Conservation (phyloP, 83 land plant genomes). For the Picea abies region DNA sequence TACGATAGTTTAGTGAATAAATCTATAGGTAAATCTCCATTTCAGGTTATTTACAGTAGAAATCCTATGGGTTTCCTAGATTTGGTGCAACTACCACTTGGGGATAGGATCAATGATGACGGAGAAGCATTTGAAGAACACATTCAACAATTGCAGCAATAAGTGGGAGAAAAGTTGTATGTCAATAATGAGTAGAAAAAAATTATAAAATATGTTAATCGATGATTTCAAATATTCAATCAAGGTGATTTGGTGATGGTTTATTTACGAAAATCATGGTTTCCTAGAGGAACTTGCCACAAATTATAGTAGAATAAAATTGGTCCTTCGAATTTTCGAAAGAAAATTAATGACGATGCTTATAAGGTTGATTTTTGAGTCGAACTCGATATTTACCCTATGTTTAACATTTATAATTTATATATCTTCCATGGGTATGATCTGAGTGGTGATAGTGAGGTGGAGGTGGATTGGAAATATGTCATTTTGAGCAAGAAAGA, state of each 20-base stretch:
- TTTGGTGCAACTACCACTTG: background rate
- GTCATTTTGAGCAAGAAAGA: too few species aligned
- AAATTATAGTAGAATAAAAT: too few species aligned
- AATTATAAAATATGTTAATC: background rate
- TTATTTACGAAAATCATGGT: background rate
- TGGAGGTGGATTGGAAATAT: too few species aligned
- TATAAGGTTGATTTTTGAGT: too few species aligned
- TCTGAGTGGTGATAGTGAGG: background rate
- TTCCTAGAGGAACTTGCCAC: background rate
- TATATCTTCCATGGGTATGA: background rate
- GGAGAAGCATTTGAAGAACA: background rate
- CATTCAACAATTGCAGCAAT: too few species aligned
- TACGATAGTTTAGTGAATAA: too few species aligned
- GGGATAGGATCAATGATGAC: background rate
- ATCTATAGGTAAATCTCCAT: background rate
- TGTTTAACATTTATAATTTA: too few species aligned
- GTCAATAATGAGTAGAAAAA: too few species aligned
- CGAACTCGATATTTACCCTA: background rate
- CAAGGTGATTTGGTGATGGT: background rate
- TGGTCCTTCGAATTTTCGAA: too few species aligned
- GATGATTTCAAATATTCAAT: background rate
- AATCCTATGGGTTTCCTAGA: too few species aligned
- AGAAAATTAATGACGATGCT: too few species aligned
- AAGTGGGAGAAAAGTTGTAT: background rate
- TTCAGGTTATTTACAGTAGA: background rate